Percentiles rank a stretch among this genome's conserved stretches.
Conservation (phyloP, 116 monocot genomes). For the Zostera marina region DNA sequence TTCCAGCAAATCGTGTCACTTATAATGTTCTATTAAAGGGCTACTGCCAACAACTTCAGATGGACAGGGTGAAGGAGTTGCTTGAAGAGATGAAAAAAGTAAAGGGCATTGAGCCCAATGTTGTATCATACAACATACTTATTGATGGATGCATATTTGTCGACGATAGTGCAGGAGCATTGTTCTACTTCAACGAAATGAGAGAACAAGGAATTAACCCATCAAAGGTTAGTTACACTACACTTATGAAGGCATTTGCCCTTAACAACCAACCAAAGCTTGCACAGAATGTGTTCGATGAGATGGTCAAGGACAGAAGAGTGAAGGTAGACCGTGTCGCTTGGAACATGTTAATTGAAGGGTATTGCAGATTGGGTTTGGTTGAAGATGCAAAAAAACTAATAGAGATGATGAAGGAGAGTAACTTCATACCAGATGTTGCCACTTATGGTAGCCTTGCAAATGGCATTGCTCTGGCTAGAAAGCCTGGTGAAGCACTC, state of each 20-base stretch:
- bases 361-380: slow-evolving; percentile 65
- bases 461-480: slow-evolving; percentile 62
- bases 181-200: slow-evolving; percentile 91
- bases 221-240: slow-evolving; percentile 84
- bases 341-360: slow-evolving; percentile 88
- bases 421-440: slow-evolving; percentile 53
- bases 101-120: slow-evolving; percentile 53
- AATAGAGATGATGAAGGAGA: slow-evolving; percentile 65
- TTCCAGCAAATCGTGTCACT: slow-evolving; percentile 56
- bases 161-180: slow-evolving; percentile 67
- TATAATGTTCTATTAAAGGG: slow-evolving; percentile 95
- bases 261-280: slow-evolving; percentile 63
- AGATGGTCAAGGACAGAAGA: slow-evolving; percentile 61
- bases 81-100: slow-evolving; percentile 28
- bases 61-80: slow-evolving; percentile 57
- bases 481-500: slow-evolving; percentile 83
- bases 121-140: slow-evolving; percentile 70
- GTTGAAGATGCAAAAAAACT: slow-evolving; percentile 55
- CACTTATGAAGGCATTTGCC: slow-evolving; percentile 92
- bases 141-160: slow-evolving; percentile 81
- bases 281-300: slow-evolving; percentile 86
- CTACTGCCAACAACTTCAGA: slow-evolving; percentile 74
- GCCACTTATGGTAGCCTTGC: slow-evolving; percentile 87
- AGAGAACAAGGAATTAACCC: slow-evolving; percentile 66
- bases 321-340: slow-evolving; percentile 67